Percentiles rank a stretch among this genome's conserved stretches.
Conservation (phyloP, 140 eudicot species). For the Anethum foeniculum region DNA sequence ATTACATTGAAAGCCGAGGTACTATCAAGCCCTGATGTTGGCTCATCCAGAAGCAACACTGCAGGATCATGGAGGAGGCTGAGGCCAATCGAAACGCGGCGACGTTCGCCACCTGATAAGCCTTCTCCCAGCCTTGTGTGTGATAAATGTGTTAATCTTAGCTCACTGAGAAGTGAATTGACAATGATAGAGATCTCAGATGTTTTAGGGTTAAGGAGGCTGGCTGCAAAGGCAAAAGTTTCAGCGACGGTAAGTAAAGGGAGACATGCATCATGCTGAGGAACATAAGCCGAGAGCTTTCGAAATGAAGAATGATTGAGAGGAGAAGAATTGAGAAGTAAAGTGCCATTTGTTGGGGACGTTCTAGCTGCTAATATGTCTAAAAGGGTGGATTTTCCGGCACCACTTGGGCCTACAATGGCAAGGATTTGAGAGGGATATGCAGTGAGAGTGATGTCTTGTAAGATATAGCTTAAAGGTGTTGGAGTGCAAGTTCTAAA, state of each 20-base stretch:
- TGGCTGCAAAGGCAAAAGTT: slow-evolving; percentile 74
- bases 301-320: slow-evolving; percentile 54
- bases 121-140: slow-evolving; percentile 40
- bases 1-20: slow-evolving; percentile 73
- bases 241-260: slow-evolving; percentile 77
- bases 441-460: slow-evolving; percentile 64
- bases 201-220: slow-evolving; percentile 47
- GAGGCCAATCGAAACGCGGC: slow-evolving; percentile 84
- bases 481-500: slow-evolving; percentile 47
- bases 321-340: slow-evolving; percentile 62
- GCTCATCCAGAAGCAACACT: slow-evolving; percentile 75
- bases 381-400: slow-evolving; percentile 92
- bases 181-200: slow-evolving; percentile 31
- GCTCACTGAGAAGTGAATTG: slow-evolving; percentile 48
- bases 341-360: slow-evolving; percentile 56
- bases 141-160: slow-evolving; percentile 51
- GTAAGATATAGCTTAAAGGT: slow-evolving; percentile 55
- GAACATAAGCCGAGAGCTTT: slow-evolving; percentile 84
- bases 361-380: slow-evolving; percentile 86
- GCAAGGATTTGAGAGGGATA: slow-evolving; percentile 87
- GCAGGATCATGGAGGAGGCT: slow-evolving; percentile 90
- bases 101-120: slow-evolving; percentile 75
- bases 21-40: slow-evolving; percentile 93
- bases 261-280: slow-evolving; percentile 70
- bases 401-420: slow-evolving; percentile 94